Conservation (phyloP, 2,329 filamentous ascomycete genomes). For the Clonostachys rhizophaga region DNA sequence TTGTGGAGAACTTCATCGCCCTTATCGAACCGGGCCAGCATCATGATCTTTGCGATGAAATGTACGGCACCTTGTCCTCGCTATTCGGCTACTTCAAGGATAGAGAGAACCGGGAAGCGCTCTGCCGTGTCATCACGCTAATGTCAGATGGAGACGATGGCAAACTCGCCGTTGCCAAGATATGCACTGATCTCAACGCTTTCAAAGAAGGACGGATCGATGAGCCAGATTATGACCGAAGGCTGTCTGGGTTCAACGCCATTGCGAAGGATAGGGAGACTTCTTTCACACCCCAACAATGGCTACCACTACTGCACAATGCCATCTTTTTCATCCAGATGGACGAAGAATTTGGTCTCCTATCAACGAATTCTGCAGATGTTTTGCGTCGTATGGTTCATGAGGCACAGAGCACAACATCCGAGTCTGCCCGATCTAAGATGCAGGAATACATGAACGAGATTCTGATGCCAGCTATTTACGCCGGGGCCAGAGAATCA, state of each 20-base stretch:
- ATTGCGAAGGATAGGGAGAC: slow-evolving; percentile 62
- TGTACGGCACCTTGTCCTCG: slow-evolving; percentile 72
- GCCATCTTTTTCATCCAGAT: slow-evolving; percentile 82
- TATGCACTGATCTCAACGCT: slow-evolving; percentile 80
- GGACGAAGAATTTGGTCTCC: slow-evolving; percentile 82
- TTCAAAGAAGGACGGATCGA: slow-evolving; percentile 69
- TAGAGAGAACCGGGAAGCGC: slow-evolving; percentile 64
- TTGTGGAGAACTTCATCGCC: slow-evolving; percentile 76
- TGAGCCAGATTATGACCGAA: slow-evolving; percentile 82
- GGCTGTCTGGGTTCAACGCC: slow-evolving; percentile 69
- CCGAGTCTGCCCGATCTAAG: slow-evolving; percentile 29
- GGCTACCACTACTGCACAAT: slow-evolving; percentile 85
- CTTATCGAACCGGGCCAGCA: slow-evolving; percentile 41
- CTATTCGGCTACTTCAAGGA: slow-evolving; percentile 92
- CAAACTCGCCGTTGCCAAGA: slow-evolving; percentile 56
- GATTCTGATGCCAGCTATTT: slow-evolving; percentile 71
- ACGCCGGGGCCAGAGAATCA: slow-evolving; percentile 67
- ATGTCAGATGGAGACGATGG: slow-evolving; percentile 62
- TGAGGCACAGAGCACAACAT: slow-evolving; percentile 39
- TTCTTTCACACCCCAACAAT: slow-evolving; percentile 65
- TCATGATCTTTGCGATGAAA: slow-evolving; percentile 48
- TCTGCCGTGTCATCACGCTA: slow-evolving; percentile 69
- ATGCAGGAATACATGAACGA: slow-evolving; percentile 56
- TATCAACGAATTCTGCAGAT: slow-evolving; percentile 76
- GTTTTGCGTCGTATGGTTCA: slow-evolving; percentile 75